phyloP scores from a whole-genome alignment of 1,139 yeast species.

The Yamadazyma aaseri region DNA sequence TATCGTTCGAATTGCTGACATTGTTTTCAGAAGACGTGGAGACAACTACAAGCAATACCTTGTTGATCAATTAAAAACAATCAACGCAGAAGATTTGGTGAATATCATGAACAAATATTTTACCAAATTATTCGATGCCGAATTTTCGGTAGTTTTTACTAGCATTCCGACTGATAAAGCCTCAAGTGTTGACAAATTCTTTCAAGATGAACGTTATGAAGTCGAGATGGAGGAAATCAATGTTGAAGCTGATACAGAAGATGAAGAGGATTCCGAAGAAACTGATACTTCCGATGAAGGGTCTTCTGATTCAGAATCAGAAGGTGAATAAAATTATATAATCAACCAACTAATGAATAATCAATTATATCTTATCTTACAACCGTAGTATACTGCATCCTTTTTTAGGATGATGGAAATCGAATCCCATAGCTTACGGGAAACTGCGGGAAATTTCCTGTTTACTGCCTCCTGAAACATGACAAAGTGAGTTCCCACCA shows the following conservation, averaged over 20 bases:
- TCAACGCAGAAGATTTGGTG: constrained; percentile 58
- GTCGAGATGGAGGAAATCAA: constrained; percentile 57
- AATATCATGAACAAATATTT: constrained; percentile 59
- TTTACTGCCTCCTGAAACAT: too few relatives aligned
- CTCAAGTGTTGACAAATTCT: constrained; percentile 46
- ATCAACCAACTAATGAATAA: too few relatives aligned
- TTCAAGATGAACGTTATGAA: constrained; percentile 56
- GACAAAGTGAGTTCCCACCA: too few relatives aligned
- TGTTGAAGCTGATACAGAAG: constrained; percentile 19
- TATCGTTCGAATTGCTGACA: constrained; percentile 60
- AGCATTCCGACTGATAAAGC: constrained; percentile 72
- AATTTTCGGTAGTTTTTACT: constrained; percentile 59
- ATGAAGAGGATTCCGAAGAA: constrained; percentile 6
- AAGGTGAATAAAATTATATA: background rate
- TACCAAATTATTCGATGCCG: constrained; percentile 56
- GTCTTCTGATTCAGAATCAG: background rate
- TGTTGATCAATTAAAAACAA: constrained; percentile 47
- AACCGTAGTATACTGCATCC: too few relatives aligned
- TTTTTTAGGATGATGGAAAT: too few relatives aligned
- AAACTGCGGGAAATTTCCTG: too few relatives aligned
- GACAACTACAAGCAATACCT: constrained; percentile 54
- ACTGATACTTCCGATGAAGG: constrained; percentile 2
- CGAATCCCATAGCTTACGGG: too few relatives aligned
- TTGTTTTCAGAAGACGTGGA: constrained; percentile 67
- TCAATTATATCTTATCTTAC: too few relatives aligned